Conservation (phyloP, 192 early-diverging fungal species). For the Coemansia guatemalensis region DNA sequence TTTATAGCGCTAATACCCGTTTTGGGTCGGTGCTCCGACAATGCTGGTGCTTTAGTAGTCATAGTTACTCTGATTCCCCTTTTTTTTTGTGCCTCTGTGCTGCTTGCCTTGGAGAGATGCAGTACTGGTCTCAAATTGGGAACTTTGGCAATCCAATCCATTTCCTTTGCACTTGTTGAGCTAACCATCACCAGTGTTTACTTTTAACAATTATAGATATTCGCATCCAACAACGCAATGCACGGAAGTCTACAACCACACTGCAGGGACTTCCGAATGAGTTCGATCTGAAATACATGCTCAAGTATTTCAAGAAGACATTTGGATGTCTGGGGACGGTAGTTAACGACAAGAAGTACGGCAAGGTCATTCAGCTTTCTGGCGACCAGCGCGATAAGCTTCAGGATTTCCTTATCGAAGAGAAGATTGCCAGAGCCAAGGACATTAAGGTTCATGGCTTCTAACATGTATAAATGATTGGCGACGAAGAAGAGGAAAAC, state of each 20-base stretch:
- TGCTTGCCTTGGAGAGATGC: background rate
- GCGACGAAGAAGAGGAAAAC: background rate
- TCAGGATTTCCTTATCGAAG: slow-evolving; percentile 70
- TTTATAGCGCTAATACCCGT: slow-evolving; percentile 23
- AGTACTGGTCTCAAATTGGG: slow-evolving; percentile 1
- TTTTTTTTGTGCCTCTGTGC: background rate
- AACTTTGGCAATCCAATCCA: background rate
- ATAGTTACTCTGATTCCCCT: slow-evolving; percentile 60
- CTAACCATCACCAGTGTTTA: background rate
- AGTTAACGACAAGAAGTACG: slow-evolving; percentile 88
- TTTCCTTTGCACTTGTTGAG: background rate
- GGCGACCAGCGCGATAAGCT: slow-evolving; percentile 93
- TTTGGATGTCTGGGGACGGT: slow-evolving; percentile 98
- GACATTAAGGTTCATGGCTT: slow-evolving; percentile 97
- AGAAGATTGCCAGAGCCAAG: slow-evolving; percentile 81
- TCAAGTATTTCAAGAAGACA: slow-evolving; percentile 95
- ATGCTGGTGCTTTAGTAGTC: slow-evolving; percentile 48
- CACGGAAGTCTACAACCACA: slow-evolving; percentile 95
- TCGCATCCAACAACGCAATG: slow-evolving; percentile 96
- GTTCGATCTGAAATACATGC: slow-evolving; percentile 85
- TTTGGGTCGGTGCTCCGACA: slow-evolving; percentile 39
- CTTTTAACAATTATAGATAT: slow-evolving; percentile 67
- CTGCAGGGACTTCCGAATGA: slow-evolving; percentile 86
- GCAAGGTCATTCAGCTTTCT: slow-evolving; percentile 89
- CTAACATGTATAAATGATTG: slow-evolving; percentile 52